Base-by-base conservation (phyloP, 495 filamentous ascomycete genomes). In the Xylaria cubensis region DNA sequence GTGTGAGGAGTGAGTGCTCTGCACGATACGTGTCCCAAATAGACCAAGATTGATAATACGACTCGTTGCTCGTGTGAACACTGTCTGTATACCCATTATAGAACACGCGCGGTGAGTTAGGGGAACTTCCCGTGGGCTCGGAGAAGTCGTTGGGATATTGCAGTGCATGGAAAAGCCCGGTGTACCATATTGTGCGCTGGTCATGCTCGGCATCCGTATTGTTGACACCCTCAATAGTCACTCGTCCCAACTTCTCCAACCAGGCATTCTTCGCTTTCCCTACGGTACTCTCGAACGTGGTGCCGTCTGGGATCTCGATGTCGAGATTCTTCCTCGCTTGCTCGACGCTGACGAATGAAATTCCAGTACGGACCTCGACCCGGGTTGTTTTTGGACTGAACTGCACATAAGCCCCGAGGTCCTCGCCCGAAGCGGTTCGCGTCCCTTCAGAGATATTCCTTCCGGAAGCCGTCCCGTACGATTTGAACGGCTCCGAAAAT, bases 31-130 rank as follows among this genome's bases (percentile, higher is more conserved):
- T 80, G 58, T 80, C 79, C 79, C 79, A 80, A 39, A 80, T 77
- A 2, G 79, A 80, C 79, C 79, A 80, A 13, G 79, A 80, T 46
- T 80, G 79, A 50, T 79, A 80, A 63, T 80, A 80, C 0, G 79
- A 79, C 4, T 79, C 79, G 36, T 77, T 78, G 12, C 58, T 73
- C 46, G 73, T 67, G 42, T 79, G 75, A 7, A 79, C 46, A 29
- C 74, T 80, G 46, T 80, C 77, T 2, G 75, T 80, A 19, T 80
- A 80, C 36, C 79, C 79, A 42, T 77, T 80, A 24, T 80, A 80
- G 39, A 79, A 80, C 3, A 70, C 72, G 50, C 75, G 74, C 10
- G 63, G n/a, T 1, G 70, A 62, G 55, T 36, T 67, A 1, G 66
- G 56, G 26, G 70, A 61, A 4, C 13, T 64, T 34, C 64, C 50